These are phyloP conservation scores for Thielaviopsis euricoi DNA, from an alignment of 2,329 filamentous ascomycete species.

Conservation along the genomic window DNA sequence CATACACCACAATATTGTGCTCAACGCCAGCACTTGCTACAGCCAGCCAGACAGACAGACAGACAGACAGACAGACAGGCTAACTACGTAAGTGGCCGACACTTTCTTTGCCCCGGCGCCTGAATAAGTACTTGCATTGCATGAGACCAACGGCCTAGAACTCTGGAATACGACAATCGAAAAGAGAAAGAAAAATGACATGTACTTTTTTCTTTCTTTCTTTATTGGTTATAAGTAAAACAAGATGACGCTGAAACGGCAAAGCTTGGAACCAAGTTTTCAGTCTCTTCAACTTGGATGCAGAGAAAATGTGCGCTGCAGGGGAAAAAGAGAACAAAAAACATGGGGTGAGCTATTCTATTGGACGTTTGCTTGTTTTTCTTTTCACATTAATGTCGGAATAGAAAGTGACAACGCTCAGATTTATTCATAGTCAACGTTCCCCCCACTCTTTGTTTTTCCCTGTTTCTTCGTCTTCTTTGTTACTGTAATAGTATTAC, in stretches of 20 bases:
- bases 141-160: background rate
- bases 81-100: background rate
- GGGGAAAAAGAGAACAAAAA: background rate
- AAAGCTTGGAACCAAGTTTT: background rate
- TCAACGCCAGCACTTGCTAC: background rate
- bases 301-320: background rate
- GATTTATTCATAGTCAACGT: no score
- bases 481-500: no score
- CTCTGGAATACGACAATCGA: background rate
- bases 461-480: no score
- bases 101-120: background rate
- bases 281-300: background rate
- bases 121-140: background rate
- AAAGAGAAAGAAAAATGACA: background rate
- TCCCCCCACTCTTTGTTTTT: no score
- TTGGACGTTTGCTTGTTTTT: no score
- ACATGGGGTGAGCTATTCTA: no score
- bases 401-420: no score
- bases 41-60: no score
- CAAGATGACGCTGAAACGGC: background rate
- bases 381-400: no score
- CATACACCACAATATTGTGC: no score
- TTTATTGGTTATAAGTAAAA: background rate
- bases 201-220: background rate
- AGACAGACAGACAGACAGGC: background rate